Evolutionary conservation across 2,329 filamentous ascomycete genomes (phyloP).

Genomic region (Neonectria sp.): DNA sequence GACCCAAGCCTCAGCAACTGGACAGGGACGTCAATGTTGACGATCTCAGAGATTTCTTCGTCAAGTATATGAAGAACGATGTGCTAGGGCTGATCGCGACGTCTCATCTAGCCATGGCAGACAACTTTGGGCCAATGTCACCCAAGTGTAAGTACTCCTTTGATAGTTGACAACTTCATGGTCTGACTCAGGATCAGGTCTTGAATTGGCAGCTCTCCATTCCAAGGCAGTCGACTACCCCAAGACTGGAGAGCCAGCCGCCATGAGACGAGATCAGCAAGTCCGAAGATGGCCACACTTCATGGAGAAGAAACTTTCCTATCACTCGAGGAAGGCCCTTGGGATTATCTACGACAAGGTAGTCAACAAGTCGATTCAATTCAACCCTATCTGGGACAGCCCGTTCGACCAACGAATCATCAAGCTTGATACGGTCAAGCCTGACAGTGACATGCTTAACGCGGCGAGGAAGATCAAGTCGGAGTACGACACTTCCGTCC

Average conservation of each 20-base stretch:
- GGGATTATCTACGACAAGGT: slow-evolving; percentile 89
- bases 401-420: slow-evolving; percentile 85
- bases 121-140: slow-evolving; percentile 77
- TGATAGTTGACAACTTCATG: neutral
- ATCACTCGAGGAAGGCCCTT: slow-evolving; percentile 79
- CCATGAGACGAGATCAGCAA: slow-evolving; percentile 73
- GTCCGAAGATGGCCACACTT: slow-evolving; percentile 85
- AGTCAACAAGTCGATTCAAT: slow-evolving; percentile 68
- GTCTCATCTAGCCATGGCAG: slow-evolving; percentile 85
- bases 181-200: slow-evolving; percentile 56
- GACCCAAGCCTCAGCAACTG: slow-evolving; percentile 69
- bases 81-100: slow-evolving; percentile 84
- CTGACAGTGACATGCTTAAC: slow-evolving; percentile 68
- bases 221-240: slow-evolving; percentile 95
- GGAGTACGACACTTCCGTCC: slow-evolving; percentile 83
- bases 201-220: slow-evolving; percentile 84
- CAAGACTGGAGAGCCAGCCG: slow-evolving; percentile 87
- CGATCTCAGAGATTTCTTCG: slow-evolving; percentile 88
- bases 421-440: slow-evolving; percentile 64
- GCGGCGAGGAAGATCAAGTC: slow-evolving; percentile 78
- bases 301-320: slow-evolving; percentile 80
- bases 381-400: slow-evolving; percentile 79
- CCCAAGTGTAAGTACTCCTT: slow-evolving; percentile 71
- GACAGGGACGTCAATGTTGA: slow-evolving; percentile 76
- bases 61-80: slow-evolving; percentile 94